Base-by-base conservation (phyloP, 2,329 filamentous ascomycete species). In the Fusarium sp. region DNA sequence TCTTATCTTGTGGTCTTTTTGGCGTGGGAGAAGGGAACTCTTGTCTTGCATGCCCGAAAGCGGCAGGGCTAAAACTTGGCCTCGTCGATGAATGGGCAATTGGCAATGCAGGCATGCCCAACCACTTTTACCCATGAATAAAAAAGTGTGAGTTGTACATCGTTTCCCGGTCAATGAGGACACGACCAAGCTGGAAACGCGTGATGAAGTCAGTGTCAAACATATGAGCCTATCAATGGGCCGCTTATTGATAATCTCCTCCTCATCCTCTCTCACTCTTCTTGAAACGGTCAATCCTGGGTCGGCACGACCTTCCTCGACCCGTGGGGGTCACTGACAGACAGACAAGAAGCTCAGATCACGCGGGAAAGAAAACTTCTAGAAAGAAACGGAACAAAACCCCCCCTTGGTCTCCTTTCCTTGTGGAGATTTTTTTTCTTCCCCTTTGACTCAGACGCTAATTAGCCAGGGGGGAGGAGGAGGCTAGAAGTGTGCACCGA, bases 41-140 rank as follows among this genome's bases (percentile, higher is more conserved):
- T 35, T 43, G 43, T 50, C 9, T 35, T 43, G 43, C 70, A 56
- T 67, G 43, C 35, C 68, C 65, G 58, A 52, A 66, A 74, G 50
- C 65, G 72, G 69, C 58, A 73, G 63, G 57, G 65, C 32, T 40
- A 63, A 54, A 37, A 17, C 32, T 69, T 66, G 43, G 50, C 61
- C 40, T 67, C 38, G 66, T 25, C 17, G 17, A 52, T 52, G 47
- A 52, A 52, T 52, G 47, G 47, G 27, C 47, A 52, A 52, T 52
- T 52, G 47, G 17, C n/a, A 40, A 75, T 77, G 75, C 75, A 77
- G 60, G 70, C 71, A 45, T 77, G 70, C 75, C 75, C 72, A 76
- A 74, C 70, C 68, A 71, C 67, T 52, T 52, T 52, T 52, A 32
- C 47, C 67, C 73, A 70, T 27, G 54, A 6, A 57, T 37, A 47